Evolutionary conservation across 768 basidiomycete genomes (phyloP).

Genomic region (Kwoniella heveanensis): DNA sequence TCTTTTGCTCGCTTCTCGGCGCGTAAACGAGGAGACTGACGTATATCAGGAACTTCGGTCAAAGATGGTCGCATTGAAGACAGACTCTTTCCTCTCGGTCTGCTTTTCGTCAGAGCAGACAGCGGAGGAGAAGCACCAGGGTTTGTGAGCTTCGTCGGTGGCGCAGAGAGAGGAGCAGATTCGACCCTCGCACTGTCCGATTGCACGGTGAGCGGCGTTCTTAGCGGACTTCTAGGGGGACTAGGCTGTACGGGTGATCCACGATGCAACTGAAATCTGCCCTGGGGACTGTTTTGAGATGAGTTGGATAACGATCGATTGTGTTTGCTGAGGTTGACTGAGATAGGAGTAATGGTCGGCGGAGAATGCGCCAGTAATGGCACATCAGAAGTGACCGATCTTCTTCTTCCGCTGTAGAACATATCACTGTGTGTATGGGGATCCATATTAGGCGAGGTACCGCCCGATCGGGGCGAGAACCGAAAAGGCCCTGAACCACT

Average conservation of each 20-base stretch:
- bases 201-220: neutral
- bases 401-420: conserved; percentile 23
- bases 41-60: neutral
- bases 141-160: conserved; percentile 15
- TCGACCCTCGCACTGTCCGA: neutral
- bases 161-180: conserved; percentile 5
- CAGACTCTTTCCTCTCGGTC: conserved; percentile 33
- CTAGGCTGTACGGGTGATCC: conserved; percentile 13
- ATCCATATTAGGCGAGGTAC: conserved; percentile 21
- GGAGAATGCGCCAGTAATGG: conserved; percentile 28
- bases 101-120: conserved; percentile 11
- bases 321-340: conserved; percentile 29
- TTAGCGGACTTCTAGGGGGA: conserved; percentile 17
- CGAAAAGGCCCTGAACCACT: conserved; percentile 7
- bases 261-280: conserved; percentile 13
- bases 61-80: conserved; percentile 3
- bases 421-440: conserved; percentile 1
- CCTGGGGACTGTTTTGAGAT: conserved; percentile 24
- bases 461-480: conserved; percentile 17
- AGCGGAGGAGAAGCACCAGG: conserved; percentile 24
- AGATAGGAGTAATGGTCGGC: conserved; percentile 20
- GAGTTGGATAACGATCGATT: conserved; percentile 35
- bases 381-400: conserved; percentile 26
- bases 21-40: neutral
- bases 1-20: neutral